Evolutionary conservation across 306 rosid genomes (phyloP).

Genomic region (Arachis hypogaea): DNA sequence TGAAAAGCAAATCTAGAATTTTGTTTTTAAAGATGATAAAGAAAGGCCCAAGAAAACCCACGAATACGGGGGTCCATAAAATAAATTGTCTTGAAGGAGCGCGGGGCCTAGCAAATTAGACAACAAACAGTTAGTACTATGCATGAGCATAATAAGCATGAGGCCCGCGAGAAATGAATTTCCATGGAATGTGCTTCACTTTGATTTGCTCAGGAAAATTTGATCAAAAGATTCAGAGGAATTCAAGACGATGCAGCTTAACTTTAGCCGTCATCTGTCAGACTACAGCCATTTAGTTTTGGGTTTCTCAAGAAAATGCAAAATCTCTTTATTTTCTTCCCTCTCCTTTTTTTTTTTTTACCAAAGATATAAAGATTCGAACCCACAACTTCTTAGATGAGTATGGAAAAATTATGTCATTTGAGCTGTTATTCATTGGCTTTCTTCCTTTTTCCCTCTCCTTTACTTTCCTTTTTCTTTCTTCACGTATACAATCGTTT

Average conservation of each 20-base stretch:
- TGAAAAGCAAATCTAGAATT: no score
- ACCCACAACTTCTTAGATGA: no score
- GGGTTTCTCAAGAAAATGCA: not conserved
- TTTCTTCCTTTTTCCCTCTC: no score
- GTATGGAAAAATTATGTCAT: no score
- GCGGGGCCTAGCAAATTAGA: conserved; percentile 16
- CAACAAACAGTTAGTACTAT: not conserved
- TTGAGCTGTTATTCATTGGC: no score
- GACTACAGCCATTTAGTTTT: conserved; percentile 4
- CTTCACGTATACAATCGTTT: no score
- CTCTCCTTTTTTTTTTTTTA: no score
- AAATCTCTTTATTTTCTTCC: not conserved
- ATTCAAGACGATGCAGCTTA: conserved; percentile 37
- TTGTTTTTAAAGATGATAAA: no score
- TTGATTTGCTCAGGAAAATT: not conserved
- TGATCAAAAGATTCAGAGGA: not conserved
- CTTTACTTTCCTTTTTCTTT: no score
- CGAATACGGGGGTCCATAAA: conserved; percentile 18
- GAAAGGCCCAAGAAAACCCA: conserved; percentile 27
- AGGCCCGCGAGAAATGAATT: conserved; percentile 25
- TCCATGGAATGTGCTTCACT: not conserved
- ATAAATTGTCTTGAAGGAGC: not conserved
- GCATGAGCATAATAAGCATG: not conserved
- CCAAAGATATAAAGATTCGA: no score
- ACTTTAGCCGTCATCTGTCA: conserved; percentile 42